Evolutionary conservation across 345 rosid genomes (phyloP).

Genomic region (Draba incana): DNA sequence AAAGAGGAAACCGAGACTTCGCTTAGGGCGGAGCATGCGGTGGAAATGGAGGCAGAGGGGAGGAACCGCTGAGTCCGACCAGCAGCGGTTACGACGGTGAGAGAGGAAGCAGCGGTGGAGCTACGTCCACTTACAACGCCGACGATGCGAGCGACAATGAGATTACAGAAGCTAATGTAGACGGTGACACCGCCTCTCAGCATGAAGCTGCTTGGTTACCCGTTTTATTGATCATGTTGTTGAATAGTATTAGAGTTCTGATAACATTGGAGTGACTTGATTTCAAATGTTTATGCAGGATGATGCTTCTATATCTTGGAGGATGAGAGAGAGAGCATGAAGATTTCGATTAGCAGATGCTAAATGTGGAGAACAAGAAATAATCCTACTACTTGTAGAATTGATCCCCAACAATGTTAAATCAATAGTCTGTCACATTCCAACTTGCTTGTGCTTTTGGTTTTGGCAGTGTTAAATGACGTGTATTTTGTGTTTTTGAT

Average conservation of each 20-base stretch:
- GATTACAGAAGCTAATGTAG: conserved; percentile 55
- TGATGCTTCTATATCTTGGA: conserved; percentile 95
- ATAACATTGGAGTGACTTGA: not conserved
- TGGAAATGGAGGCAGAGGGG: conserved; percentile 66
- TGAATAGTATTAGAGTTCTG: not conserved
- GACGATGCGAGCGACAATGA: conserved; percentile 57
- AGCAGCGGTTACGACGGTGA: conserved; percentile 96
- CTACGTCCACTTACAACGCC: conserved; percentile 47
- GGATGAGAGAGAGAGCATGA: conserved; percentile 92
- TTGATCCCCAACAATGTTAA: too few relatives aligned
- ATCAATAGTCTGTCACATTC: too few relatives aligned
- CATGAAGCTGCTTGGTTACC: conserved; percentile 66
- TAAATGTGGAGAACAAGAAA: too few relatives aligned
- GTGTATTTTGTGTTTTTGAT: too few relatives aligned
- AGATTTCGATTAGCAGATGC: too few relatives aligned
- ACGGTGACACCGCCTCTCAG: conserved; percentile 48
- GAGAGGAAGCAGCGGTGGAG: conserved; percentile 85
- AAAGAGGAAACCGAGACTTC: conserved; percentile 40
- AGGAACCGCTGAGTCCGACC: conserved; percentile 68
- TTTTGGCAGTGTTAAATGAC: too few relatives aligned
- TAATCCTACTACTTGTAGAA: too few relatives aligned
- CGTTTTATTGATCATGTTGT: conserved; percentile 4
- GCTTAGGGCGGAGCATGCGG: conserved; percentile 53
- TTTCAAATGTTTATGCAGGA: conserved; percentile 50
- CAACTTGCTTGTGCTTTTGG: too few relatives aligned